Evolutionary conservation across 2,329 filamentous ascomycete species (phyloP), one percentile per base, ranked within the genome.

Genomic region (Onygenales sp.): DNA sequence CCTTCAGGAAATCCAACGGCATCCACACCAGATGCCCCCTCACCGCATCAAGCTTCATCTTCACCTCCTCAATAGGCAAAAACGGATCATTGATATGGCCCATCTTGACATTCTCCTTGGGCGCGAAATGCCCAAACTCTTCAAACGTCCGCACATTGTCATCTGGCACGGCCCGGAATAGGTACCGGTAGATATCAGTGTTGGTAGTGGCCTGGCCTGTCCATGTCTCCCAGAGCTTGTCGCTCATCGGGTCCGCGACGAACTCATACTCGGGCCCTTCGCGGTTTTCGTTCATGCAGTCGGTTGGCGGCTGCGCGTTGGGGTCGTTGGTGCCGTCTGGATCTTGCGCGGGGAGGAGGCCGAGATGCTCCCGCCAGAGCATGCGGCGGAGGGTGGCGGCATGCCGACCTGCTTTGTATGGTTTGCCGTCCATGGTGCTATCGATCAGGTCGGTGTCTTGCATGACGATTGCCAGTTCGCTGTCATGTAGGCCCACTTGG

Each of bases 11-110:
- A 45, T 90, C 82, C 63, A 97, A 69, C n/a, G 90, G 90, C 84
- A 95, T 92, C 88, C 88, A 94, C 6, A 97, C 92, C 42, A 97
- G 69, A 73, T 97, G 92, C 0, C 92, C 92, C 71, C 83, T 85
- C 60, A 97, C 82, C 64, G 85, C 78, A 62, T 89, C 84, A 49
- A 97, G 74, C 68, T 92, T 89, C 59, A 78, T 68, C 13, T 87
- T 79, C 6, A 93, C 83, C 52, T 94, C 85, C 27, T 84, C 76
- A 0, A 83, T 80, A 0, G 87, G 85, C 67, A 86, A 79, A 69
- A 86, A 88, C 54, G 81, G 81, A 66, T 94, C 89, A 62, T 87
- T 95, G 55, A 97, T 77, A 70, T 97, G 93, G 0, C 93, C 92
- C 2, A 89, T 74, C 4, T 84, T 81, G 48, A 81, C 80, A 0